Conservation (phyloP, 192 early-diverging fungal species). For the Thamnidium elegans region DNA sequence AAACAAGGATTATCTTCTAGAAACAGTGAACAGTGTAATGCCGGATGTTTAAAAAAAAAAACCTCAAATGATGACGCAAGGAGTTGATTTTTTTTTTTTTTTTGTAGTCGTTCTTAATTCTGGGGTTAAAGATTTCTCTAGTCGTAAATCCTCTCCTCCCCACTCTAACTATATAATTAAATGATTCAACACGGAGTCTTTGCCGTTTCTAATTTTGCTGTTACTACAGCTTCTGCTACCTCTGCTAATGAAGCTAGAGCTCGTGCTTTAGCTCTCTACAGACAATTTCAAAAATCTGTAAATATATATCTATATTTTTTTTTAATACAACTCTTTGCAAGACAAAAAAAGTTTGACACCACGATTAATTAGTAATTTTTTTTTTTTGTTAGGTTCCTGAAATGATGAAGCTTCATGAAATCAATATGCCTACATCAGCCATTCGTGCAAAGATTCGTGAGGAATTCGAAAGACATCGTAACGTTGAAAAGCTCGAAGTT, state of each 20-base stretch:
- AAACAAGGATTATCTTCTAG: no score
- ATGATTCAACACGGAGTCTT: slow-evolving; percentile 22
- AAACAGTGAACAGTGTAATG: no score
- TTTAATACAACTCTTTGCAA: not conserved
- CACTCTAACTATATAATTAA: slow-evolving; percentile 14
- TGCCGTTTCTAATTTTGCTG: slow-evolving; percentile 45
- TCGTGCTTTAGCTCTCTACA: slow-evolving; percentile 65
- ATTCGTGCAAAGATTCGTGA: slow-evolving; percentile 84
- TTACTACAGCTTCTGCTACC: slow-evolving; percentile 52
- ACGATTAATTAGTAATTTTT: not conserved
- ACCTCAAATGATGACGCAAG: no score
- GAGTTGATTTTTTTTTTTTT: slow-evolving; percentile 5
- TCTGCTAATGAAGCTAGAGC: slow-evolving; percentile 61
- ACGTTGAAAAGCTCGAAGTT: slow-evolving; percentile 68
- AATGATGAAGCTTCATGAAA: slow-evolving; percentile 68
- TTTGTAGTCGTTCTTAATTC: slow-evolving; percentile 5
- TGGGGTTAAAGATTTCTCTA: slow-evolving; percentile 6
- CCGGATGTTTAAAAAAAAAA: no score
- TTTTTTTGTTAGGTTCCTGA: slow-evolving; percentile 57
- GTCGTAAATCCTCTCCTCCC: slow-evolving; percentile 1
- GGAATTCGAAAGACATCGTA: slow-evolving; percentile 84
- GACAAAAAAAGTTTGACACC: not conserved
- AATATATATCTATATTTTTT: slow-evolving; percentile 19
- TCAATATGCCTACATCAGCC: slow-evolving; percentile 67
- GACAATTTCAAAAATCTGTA: slow-evolving; percentile 67